Conservation (phyloP, 78 protist genomes). For the Dictyostelium citrinum region DNA sequence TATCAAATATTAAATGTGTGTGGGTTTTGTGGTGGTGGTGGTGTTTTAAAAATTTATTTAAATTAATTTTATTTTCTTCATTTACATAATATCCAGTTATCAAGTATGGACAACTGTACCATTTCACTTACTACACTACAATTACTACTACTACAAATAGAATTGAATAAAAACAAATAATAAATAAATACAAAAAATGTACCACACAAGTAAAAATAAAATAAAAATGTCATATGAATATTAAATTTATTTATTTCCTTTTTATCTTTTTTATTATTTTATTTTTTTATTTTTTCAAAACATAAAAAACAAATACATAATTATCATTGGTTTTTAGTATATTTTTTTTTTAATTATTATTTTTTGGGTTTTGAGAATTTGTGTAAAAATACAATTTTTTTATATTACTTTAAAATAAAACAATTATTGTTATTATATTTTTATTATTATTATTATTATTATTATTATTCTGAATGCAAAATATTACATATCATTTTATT, state of each 20-base stretch:
- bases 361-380: neutral
- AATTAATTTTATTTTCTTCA: neutral
- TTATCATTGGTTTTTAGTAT: too few relatives aligned
- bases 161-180: neutral
- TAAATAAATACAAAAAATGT: neutral
- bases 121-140: neutral
- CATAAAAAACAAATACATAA: too few relatives aligned
- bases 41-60: neutral
- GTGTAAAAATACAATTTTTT: neutral
- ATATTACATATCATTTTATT: neutral
- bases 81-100: neutral
- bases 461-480: neutral
- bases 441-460: too few relatives aligned
- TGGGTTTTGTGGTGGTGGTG: neutral
- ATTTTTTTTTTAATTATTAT: neutral
- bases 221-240: neutral
- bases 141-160: neutral
- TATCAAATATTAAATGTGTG: neutral
- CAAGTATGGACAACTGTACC: neutral
- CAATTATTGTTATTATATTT: too few relatives aligned
- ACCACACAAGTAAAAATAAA: neutral
- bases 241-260: neutral
- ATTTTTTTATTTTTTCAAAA: too few relatives aligned
- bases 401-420: neutral
- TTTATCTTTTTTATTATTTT: too few relatives aligned